Percentiles rank a stretch among this genome's conserved stretches.
Conservation (phyloP, 371 early-diverging fungal genomes). For the Rhizomucor miehei region DNA sequence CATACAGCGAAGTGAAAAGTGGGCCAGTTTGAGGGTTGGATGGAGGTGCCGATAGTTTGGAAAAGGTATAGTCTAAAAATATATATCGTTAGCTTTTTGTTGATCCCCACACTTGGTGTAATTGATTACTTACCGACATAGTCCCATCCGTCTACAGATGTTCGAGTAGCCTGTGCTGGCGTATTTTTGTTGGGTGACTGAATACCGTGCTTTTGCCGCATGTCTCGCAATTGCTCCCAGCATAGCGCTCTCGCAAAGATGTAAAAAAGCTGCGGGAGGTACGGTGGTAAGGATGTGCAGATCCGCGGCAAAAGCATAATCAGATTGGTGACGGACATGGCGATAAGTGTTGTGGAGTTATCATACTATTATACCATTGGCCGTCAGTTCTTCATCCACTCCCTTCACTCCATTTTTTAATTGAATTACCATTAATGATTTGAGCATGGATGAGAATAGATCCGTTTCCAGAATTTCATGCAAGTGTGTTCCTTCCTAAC, state of each 20-base stretch:
- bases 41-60: slow-evolving; percentile 51
- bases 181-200: not conserved
- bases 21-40: slow-evolving; percentile 54
- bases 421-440: slow-evolving; percentile 54
- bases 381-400: not conserved
- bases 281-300: slow-evolving; percentile 51
- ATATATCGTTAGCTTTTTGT: not conserved
- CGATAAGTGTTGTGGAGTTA: slow-evolving; percentile 60
- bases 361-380: slow-evolving; percentile 42
- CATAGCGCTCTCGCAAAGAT: slow-evolving; percentile 61
- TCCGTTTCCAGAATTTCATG: slow-evolving; percentile 63
- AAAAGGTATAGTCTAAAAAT: slow-evolving; percentile 47
- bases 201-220: slow-evolving; percentile 36
- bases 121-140: slow-evolving; percentile 35
- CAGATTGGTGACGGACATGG: slow-evolving; percentile 58
- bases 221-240: slow-evolving; percentile 58
- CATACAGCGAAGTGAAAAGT: slow-evolving; percentile 63
- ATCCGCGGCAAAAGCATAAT: slow-evolving; percentile 71
- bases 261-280: slow-evolving; percentile 57
- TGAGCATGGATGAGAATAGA: slow-evolving; percentile 51
- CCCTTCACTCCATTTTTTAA: not conserved
- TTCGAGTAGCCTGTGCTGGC: slow-evolving; percentile 6
- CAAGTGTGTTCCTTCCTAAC: slow-evolving; percentile 50
- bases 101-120: not conserved
- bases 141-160: slow-evolving; percentile 37